Percentiles rank a stretch among this genome's conserved stretches.
Evolutionary conservation across 768 basidiomycete species (phyloP).

Genomic region (Termitomyces sp.): DNA sequence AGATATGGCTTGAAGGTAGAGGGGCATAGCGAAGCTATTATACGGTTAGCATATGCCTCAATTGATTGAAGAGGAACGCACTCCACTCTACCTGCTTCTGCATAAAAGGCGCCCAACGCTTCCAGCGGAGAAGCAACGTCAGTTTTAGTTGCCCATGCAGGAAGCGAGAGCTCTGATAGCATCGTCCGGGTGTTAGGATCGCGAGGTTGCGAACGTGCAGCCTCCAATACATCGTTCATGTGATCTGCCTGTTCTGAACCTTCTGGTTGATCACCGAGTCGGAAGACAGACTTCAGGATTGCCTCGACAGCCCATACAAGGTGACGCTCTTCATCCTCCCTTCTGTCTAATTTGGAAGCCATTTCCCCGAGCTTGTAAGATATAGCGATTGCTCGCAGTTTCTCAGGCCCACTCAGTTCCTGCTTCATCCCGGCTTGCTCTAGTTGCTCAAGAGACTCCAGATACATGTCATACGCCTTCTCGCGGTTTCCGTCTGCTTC

Average conservation of each 20-base stretch:
- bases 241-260: constrained; percentile 2
- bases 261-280: constrained; percentile 9
- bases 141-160: constrained; percentile 51
- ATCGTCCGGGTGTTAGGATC: constrained; percentile 22
- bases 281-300: constrained; percentile 30
- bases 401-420: constrained; percentile 21
- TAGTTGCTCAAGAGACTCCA: constrained; percentile 27
- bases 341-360: constrained; percentile 25
- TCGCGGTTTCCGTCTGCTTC: constrained; percentile 34
- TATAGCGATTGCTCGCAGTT: constrained; percentile 32
- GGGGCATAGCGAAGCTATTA: constrained; percentile 52
- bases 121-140: constrained; percentile 68
- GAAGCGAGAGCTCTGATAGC: constrained; percentile 49
- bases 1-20: constrained; percentile 62
- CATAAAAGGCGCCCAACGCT: constrained; percentile 59
- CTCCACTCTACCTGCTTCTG: constrained; percentile 49
- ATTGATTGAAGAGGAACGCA: constrained; percentile 22
- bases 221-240: background rate
- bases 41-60: constrained; percentile 2
- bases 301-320: constrained; percentile 37
- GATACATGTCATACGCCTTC: constrained; percentile 33
- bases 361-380: constrained; percentile 40
- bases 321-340: constrained; percentile 38
- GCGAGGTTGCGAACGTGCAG: constrained; percentile 1
- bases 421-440: constrained; percentile 19